A percentile compares a stretch with the other conserved stretches of the same genome.
phyloP scores from a whole-genome alignment of 805 yeast species.

The Nakazawaea ambrosiae region DNA sequence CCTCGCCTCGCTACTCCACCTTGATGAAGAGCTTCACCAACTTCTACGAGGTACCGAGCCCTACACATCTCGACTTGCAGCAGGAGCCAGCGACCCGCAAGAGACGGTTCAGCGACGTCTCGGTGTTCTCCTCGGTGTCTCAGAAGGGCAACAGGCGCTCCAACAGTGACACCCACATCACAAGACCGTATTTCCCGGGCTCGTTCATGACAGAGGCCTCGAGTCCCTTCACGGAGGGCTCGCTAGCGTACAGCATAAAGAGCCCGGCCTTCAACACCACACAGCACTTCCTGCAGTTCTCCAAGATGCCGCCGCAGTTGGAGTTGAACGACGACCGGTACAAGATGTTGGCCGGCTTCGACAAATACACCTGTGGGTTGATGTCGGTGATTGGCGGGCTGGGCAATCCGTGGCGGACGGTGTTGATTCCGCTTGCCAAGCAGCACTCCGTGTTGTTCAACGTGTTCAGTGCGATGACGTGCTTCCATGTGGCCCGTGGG shows the following conservation, averaged over 20 bases:
- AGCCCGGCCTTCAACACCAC: neutral
- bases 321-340: constrained; percentile 22
- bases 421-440: constrained; percentile 50
- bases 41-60: constrained; percentile 21
- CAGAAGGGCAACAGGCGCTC: neutral
- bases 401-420: constrained; percentile 63
- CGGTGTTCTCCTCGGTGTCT: neutral
- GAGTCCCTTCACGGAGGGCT: neutral
- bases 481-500: constrained; percentile 48
- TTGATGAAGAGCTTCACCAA: constrained; percentile 22
- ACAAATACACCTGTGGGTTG: constrained; percentile 40
- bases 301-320: constrained; percentile 6
- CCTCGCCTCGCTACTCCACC: constrained; percentile 21
- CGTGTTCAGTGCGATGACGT: constrained; percentile 61
- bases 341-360: constrained; percentile 30
- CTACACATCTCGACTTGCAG: constrained; percentile 17
- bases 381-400: constrained; percentile 59
- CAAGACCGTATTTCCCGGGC: constrained; percentile 3
- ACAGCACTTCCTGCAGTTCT: neutral
- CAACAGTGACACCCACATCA: constrained; percentile 1
- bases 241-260: neutral
- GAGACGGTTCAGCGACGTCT: constrained; percentile 9
- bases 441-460: constrained; percentile 50
- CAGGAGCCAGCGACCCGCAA: constrained; percentile 1
- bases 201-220: neutral